Evolutionary conservation across 2,329 filamentous ascomycete genomes (phyloP).

Genomic region (Neocucurbitaria cava): DNA sequence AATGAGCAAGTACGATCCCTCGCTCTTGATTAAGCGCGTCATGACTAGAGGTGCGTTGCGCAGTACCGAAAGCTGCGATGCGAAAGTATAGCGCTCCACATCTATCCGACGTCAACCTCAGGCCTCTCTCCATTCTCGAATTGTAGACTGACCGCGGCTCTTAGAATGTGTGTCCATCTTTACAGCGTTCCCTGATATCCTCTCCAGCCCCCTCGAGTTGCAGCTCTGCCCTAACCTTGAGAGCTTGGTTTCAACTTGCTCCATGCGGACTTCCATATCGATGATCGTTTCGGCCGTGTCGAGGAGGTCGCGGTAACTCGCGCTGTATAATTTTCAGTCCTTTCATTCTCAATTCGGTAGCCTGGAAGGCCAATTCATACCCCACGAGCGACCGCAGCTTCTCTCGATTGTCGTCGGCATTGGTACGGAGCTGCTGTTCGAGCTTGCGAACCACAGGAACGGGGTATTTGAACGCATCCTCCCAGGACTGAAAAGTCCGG

Average conservation of each 20-base stretch:
- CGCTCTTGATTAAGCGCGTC: slow-evolving; percentile 60
- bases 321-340: slow-evolving; percentile 48
- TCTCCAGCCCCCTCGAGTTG: slow-evolving; percentile 73
- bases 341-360: not conserved
- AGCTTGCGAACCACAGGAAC: slow-evolving; percentile 68
- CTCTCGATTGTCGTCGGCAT: slow-evolving; percentile 69
- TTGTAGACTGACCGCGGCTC: slow-evolving; percentile 47
- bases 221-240: slow-evolving; percentile 77
- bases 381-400: slow-evolving; percentile 72
- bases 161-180: slow-evolving; percentile 57
- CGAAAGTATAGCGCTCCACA: slow-evolving; percentile 55
- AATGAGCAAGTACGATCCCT: slow-evolving; percentile 60
- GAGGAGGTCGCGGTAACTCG: slow-evolving; percentile 84
- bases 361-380: slow-evolving; percentile 49
- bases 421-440: slow-evolving; percentile 68
- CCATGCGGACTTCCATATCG: slow-evolving; percentile 81
- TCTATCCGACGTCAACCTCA: slow-evolving; percentile 44
- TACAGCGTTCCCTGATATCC: slow-evolving; percentile 66
- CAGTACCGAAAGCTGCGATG: slow-evolving; percentile 65
- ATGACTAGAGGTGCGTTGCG: slow-evolving; percentile 63
- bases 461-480: slow-evolving; percentile 72
- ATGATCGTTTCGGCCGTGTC: slow-evolving; percentile 95
- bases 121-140: slow-evolving; percentile 1
- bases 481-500: slow-evolving; percentile 65
- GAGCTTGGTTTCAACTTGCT: slow-evolving; percentile 74